A percentile compares a stretch with the other conserved stretches of the same genome.
Conservation (phyloP, 192 early-diverging fungal genomes). For the Backusella psychrophila region DNA sequence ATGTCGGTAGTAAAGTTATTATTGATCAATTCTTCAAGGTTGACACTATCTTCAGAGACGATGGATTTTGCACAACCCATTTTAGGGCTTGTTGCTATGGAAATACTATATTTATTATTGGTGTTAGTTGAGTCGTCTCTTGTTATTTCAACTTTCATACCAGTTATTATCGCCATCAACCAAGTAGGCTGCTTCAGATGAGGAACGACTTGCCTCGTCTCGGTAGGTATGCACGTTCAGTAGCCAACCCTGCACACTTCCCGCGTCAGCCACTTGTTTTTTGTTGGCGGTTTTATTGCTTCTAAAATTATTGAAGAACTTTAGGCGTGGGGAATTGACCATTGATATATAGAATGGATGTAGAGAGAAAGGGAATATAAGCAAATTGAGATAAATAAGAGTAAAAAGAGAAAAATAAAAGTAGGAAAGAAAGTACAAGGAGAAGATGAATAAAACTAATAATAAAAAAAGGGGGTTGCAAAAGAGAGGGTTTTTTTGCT, state of each 20-base stretch:
- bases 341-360: neutral
- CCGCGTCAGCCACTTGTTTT: neutral
- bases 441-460: neutral
- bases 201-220: neutral
- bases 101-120: neutral
- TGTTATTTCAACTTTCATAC: neutral
- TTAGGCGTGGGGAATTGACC: neutral
- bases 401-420: neutral
- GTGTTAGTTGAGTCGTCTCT: neutral
- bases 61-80: neutral
- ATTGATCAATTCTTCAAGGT: constrained; percentile 22
- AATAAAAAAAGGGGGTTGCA: neutral
- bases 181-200: neutral
- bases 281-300: neutral
- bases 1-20: constrained; percentile 22
- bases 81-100: neutral
- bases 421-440: neutral
- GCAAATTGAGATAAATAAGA: neutral
- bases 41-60: constrained; percentile 26
- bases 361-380: neutral
- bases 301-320: neutral
- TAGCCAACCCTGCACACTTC: constrained; percentile 17
- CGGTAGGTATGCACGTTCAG: constrained; percentile 8
- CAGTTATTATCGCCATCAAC: neutral
- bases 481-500: neutral